Conservation (phyloP, 1,284 basidiomycete species). For the Amylostereum chailletii region DNA sequence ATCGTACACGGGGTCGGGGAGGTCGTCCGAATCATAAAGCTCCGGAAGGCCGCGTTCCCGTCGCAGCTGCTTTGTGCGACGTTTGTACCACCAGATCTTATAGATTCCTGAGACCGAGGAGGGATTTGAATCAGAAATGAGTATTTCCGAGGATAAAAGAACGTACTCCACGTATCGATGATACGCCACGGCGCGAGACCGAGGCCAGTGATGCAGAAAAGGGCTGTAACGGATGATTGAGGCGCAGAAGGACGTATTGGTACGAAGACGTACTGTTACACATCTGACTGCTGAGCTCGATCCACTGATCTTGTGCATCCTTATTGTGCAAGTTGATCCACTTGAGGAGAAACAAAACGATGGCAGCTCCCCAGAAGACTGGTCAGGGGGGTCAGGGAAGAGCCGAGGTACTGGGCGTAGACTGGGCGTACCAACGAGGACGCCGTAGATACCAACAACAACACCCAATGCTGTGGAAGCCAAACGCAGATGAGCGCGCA, state of each 20-base stretch:
- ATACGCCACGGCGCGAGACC: conserved; percentile 68
- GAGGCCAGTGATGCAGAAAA: conserved; percentile 76
- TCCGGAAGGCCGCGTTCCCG: conserved; percentile 53
- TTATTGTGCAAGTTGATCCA: conserved; percentile 63
- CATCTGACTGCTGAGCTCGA: conserved; percentile 74
- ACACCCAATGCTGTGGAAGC: conserved; percentile 44
- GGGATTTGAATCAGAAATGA: neutral
- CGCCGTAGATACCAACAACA: conserved; percentile 74
- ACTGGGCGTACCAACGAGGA: conserved; percentile 50
- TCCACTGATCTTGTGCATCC: conserved; percentile 61
- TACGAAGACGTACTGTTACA: conserved; percentile 46
- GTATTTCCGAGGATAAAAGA: neutral
- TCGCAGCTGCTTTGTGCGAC: conserved; percentile 46
- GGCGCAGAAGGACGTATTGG: neutral
- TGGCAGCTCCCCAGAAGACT: conserved; percentile 74
- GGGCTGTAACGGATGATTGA: conserved; percentile 28
- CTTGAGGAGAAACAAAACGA: conserved; percentile 68
- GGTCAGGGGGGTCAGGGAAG: neutral
- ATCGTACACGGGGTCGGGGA: conserved; percentile 70
- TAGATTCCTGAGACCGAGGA: conserved; percentile 40
- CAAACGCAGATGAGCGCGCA: conserved; percentile 1
- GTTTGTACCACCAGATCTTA: conserved; percentile 70
- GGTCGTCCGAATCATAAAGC: conserved; percentile 65
- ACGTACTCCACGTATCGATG: conserved; percentile 71
- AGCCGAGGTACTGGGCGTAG: neutral